Conservation (phyloP, 495 filamentous ascomycete genomes). For the Penicillium psychrofluorescens region DNA sequence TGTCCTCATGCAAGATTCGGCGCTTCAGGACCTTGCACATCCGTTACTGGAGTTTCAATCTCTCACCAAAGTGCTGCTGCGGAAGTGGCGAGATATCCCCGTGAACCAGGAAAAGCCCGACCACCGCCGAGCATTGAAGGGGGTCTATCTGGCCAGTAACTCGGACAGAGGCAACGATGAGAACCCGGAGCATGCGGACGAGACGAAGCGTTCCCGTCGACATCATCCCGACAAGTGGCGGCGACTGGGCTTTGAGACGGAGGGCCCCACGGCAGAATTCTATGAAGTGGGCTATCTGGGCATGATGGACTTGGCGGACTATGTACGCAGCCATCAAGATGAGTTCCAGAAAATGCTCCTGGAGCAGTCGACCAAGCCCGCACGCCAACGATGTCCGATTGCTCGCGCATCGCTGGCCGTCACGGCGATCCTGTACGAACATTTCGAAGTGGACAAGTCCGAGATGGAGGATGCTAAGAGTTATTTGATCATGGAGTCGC, state of each 20-base stretch:
- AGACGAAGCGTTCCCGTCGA: constrained; percentile 49
- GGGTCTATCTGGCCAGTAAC: constrained; percentile 74
- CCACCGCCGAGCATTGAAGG: constrained; percentile 79
- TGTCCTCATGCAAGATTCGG: constrained; percentile 84
- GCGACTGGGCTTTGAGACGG: constrained; percentile 84
- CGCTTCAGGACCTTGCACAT: constrained; percentile 87
- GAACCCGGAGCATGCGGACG: constrained; percentile 23
- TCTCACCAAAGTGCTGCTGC: constrained; percentile 79
- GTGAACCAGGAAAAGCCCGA: constrained; percentile 83
- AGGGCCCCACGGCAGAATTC: constrained; percentile 80
- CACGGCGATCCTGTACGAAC: constrained; percentile 83
- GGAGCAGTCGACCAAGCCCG: constrained; percentile 73
- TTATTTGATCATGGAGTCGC: constrained; percentile 70
- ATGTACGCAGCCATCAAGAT: constrained; percentile 82
- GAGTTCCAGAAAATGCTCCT: constrained; percentile 84
- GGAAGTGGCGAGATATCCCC: constrained; percentile 82
- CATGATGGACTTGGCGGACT: constrained; percentile 97
- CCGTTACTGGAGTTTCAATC: constrained; percentile 91
- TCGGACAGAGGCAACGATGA: constrained; percentile 45
- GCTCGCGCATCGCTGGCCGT: constrained; percentile 82
- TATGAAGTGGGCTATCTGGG: constrained; percentile 81
- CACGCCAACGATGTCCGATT: constrained; percentile 75
- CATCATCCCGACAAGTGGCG: constrained; percentile 94
- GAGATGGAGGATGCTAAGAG: constrained; percentile 74
- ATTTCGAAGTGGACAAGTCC: constrained; percentile 88